Evolutionary conservation across 1,284 basidiomycete genomes (phyloP).

Genomic region (Boletus sp.): DNA sequence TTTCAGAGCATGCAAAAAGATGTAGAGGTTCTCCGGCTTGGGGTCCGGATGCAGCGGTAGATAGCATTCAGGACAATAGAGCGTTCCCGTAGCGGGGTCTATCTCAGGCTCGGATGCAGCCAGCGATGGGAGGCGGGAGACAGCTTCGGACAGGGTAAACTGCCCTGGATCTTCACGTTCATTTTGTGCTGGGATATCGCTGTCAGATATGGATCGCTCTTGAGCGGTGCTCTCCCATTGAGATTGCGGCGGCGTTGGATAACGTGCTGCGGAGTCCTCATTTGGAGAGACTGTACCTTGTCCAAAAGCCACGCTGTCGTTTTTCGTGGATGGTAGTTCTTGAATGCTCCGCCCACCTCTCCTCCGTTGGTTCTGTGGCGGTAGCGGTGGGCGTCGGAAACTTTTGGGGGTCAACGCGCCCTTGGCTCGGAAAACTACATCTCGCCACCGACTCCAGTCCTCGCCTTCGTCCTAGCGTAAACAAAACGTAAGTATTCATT

Average conservation of each 20-base stretch:
- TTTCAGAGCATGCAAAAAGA: slow-evolving; percentile 86
- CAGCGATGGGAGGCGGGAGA: slow-evolving; percentile 20
- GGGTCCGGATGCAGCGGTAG: slow-evolving; percentile 89
- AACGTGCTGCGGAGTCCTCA: background rate
- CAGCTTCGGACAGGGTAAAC: slow-evolving; percentile 23
- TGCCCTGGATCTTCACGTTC: slow-evolving; percentile 5
- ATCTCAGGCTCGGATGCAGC: slow-evolving; percentile 26
- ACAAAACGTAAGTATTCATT: slow-evolving; percentile 9
- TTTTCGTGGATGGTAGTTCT: slow-evolving; percentile 20
- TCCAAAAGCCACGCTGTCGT: background rate
- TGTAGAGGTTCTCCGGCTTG: slow-evolving; percentile 84
- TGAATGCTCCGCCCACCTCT: slow-evolving; percentile 41
- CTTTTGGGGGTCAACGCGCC: slow-evolving; percentile 50
- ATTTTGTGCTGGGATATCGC: background rate
- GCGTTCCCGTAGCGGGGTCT: slow-evolving; percentile 30
- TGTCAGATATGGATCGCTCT: background rate
- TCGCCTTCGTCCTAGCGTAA: slow-evolving; percentile 75
- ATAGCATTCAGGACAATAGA: slow-evolving; percentile 84
- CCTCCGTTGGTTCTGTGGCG: slow-evolving; percentile 54
- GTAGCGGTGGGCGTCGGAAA: slow-evolving; percentile 44
- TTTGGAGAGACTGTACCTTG: background rate
- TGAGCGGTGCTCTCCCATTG: background rate
- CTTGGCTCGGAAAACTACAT: slow-evolving; percentile 76
- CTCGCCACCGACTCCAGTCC: slow-evolving; percentile 87
- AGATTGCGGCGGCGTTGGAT: background rate